Conservation (phyloP, 2,329 filamentous ascomycete species). For the Cladosporium sp. region DNA sequence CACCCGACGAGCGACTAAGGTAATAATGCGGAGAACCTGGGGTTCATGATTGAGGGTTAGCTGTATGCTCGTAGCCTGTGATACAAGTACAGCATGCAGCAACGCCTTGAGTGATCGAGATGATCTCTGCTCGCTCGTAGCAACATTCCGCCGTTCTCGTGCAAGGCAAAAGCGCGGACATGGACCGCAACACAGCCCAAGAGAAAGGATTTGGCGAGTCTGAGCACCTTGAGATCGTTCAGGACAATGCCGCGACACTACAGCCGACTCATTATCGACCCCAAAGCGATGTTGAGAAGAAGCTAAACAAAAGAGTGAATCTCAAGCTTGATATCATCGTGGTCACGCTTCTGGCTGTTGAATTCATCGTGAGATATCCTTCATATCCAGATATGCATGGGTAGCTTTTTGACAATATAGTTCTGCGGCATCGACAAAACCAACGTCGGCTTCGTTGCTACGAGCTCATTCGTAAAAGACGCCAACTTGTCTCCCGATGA, state of each 20-base stretch:
- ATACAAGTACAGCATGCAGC: neutral
- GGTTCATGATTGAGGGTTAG: neutral
- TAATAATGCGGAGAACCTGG: neutral
- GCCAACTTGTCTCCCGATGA: neutral
- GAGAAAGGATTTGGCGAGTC: conserved; percentile 3
- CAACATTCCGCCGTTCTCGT: no score
- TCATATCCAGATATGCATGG: neutral
- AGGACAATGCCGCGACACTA: neutral
- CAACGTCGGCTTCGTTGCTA: neutral
- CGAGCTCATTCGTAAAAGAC: conserved; percentile 1
- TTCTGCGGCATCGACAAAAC: conserved; percentile 3
- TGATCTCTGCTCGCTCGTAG: no score
- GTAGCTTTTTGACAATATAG: neutral
- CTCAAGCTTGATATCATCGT: conserved; percentile 1
- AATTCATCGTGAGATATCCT: neutral
- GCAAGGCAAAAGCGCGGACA: neutral
- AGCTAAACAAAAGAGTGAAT: neutral
- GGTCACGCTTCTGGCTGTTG: neutral
- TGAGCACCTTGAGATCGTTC: neutral
- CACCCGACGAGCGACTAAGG: neutral
- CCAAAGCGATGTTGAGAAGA: neutral
- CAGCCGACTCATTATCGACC: conserved; percentile 1
- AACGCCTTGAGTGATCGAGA: neutral
- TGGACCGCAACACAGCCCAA: neutral
- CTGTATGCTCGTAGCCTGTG: neutral